phyloP scores from a whole-genome alignment of 305 asterid species.

The Fraxinus latifolia region DNA sequence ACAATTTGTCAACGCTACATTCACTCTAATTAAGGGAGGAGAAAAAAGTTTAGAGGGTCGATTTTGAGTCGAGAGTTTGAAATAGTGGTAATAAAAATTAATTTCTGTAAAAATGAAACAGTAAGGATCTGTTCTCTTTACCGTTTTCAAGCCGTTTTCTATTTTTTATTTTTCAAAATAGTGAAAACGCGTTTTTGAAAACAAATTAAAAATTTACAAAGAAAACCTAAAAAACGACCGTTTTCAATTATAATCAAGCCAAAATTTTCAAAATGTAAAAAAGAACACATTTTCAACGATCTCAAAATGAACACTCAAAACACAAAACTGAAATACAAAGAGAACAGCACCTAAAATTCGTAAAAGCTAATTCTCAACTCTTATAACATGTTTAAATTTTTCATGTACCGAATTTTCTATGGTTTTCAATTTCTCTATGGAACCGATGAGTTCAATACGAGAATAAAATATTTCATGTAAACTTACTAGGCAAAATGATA shows the following conservation, averaged over 20 bases:
- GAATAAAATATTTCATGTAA: not conserved
- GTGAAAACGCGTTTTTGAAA: too few species aligned
- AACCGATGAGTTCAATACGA: not conserved
- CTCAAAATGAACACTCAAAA: too few species aligned
- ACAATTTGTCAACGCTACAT: not conserved
- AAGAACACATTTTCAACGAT: too few species aligned
- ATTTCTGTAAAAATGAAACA: not conserved
- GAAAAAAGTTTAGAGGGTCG: not conserved
- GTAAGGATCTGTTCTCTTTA: not conserved
- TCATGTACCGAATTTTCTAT: not conserved
- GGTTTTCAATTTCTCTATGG: not conserved
- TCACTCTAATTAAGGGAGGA: not conserved
- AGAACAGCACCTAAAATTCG: not conserved
- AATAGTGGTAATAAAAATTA: not conserved
- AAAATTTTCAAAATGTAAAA: too few species aligned
- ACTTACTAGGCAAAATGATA: not conserved
- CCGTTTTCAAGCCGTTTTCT: too few species aligned
- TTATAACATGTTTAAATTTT: not conserved
- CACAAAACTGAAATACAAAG: too few species aligned
- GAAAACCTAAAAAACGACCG: too few species aligned
- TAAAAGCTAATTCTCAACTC: not conserved
- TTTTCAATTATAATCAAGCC: too few species aligned
- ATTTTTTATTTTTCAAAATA: too few species aligned
- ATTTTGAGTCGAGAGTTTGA: not conserved
- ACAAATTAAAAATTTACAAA: too few species aligned